phyloP scores from a whole-genome alignment of 164 flowering plant genomes.

The Brasenia schreberi region DNA sequence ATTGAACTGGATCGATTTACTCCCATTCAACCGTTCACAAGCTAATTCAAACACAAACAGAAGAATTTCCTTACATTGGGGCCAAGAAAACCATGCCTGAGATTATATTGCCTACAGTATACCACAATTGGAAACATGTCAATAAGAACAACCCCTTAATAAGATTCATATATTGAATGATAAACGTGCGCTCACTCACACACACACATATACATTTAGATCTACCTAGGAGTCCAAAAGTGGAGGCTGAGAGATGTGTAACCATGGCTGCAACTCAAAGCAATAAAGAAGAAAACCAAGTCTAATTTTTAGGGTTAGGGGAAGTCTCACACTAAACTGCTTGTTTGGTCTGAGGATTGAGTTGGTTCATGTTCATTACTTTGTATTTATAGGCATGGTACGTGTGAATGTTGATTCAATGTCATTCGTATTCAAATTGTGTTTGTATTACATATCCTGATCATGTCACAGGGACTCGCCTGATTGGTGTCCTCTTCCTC shows the following conservation, averaged over 20 bases:
- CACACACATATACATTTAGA: neutral
- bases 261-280: constrained; percentile 15
- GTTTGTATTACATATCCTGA: too few species aligned
- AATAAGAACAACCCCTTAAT: neutral
- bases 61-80: constrained; percentile 30
- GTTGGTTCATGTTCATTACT: neutral
- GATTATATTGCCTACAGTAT: constrained; percentile 31
- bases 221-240: constrained; percentile 39
- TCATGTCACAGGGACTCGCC: too few species aligned
- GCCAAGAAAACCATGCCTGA: constrained; percentile 41
- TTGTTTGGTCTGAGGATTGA: neutral
- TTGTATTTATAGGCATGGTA: neutral
- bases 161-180: too few species aligned
- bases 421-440: too few species aligned
- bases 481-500: too few species aligned
- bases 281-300: neutral
- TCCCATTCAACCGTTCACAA: neutral
- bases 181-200: neutral
- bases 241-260: constrained; percentile 17
- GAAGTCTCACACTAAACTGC: neutral
- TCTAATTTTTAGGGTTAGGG: neutral
- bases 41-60: neutral
- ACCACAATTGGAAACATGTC: neutral
- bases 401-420: too few species aligned
- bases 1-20: neutral